Conservation (phyloP, 1,139 yeast genomes). For the Pichia cactophila region DNA sequence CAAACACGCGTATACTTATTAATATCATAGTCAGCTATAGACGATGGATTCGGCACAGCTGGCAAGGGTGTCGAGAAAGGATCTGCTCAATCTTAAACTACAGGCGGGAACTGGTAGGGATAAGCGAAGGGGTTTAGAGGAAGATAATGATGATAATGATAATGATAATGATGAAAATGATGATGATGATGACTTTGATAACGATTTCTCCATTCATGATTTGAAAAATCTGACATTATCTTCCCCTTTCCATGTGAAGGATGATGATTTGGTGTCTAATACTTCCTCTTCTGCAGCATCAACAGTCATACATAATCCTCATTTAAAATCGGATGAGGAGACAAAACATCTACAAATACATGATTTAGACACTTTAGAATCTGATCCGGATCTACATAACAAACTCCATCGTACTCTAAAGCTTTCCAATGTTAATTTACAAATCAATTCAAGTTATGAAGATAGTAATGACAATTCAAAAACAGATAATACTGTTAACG, state of each 20-base stretch:
- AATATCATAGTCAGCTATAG: not conserved
- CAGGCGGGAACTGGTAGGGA: not conserved
- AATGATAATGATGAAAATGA: not conserved
- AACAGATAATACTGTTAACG: not conserved
- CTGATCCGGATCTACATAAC: slow-evolving; percentile 12
- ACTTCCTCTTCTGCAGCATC: slow-evolving; percentile 25
- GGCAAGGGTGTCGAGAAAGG: slow-evolving; percentile 7
- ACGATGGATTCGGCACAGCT: slow-evolving; percentile 2
- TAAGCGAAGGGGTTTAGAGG: not conserved
- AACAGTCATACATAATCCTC: slow-evolving; percentile 20
- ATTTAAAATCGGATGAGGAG: slow-evolving; percentile 10
- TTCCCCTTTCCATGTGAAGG: slow-evolving; percentile 6
- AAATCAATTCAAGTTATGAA: slow-evolving; percentile 1
- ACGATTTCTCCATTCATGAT: slow-evolving; percentile 19
- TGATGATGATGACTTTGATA: slow-evolving; percentile 8
- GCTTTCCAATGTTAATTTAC: slow-evolving; percentile 3
- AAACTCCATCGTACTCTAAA: slow-evolving; percentile 9
- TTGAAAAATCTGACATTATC: slow-evolving; percentile 12
- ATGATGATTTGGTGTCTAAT: slow-evolving; percentile 11
- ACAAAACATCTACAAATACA: not conserved
- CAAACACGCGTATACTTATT: not conserved
- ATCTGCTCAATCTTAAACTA: not conserved
- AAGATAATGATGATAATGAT: not conserved
- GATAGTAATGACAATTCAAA: slow-evolving; percentile 18
- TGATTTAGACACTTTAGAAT: slow-evolving; percentile 14